Base-by-base conservation (phyloP, 345 rosid species). In the Moricandia arvensis region DNA sequence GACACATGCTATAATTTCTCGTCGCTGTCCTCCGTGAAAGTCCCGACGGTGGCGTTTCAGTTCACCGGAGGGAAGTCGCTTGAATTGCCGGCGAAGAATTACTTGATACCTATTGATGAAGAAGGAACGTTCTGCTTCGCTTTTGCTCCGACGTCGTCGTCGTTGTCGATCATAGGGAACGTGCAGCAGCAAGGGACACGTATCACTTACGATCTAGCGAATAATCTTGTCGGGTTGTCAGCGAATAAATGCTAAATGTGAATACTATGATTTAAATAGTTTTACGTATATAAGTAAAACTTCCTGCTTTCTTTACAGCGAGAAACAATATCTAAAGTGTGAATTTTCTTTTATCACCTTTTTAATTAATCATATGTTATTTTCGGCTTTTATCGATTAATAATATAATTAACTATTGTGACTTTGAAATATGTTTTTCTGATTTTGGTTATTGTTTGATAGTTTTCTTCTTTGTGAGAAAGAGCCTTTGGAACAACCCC, bases 141-240 rank as follows among this genome's bases (percentile, higher is more conserved):
- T 0, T 95, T 95, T 55, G 99, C 97, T 2, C 97, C 96, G 31
- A 91, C 99, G 82, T 24, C 92, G 81, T 85, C 93, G 58, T 57
- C 93, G 55, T 12, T 87, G 87, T 89, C 97, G 0, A 95, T 95
- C 58, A 90, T 95, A 16, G 97, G 99, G 45, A 95, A 95, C 55
- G 93, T 95, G 43, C 99, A 95, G 85, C 97, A 91, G 77, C 97
- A 92, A 79, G 92, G 96, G 78, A 90, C 84, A 79, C 97, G 99
- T 71, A 92, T 95, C 79, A 81, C 84, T 78, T 95, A 77, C 64
- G 93, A 95, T 77, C 74, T 95, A 58, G 87, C 87, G 5, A 89
- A 85, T 16, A 90, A 72, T 11, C 82, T 77, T 18, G 79, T 95
- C 24, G 95, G 92, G 12, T 84, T 95, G 79, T 73, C 98, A 12